Base-by-base conservation (phyloP, 768 basidiomycete species). In the Lentinus tigrinus region DNA sequence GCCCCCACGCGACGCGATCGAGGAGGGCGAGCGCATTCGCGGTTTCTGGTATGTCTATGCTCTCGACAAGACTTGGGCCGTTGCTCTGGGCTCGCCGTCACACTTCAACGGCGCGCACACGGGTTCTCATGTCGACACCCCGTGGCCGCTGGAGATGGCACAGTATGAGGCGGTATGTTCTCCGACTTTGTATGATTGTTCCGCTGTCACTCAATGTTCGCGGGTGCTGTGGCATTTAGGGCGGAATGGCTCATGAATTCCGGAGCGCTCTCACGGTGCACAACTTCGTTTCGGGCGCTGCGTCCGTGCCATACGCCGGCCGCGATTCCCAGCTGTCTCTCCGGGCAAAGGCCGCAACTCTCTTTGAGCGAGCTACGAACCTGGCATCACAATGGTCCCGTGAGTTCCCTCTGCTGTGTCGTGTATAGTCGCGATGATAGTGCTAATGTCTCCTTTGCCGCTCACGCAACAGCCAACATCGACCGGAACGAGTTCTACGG, bases 1-100 rank as follows among this genome's bases (percentile, higher is more conserved):
- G 16, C 68, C 67, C 5, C 58, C 67, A 9, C 65, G 58, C 17
- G 80, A 82, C 65, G 62, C 72, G 17, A 65, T 83, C 26, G 86
- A 87, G 61, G 85, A 87, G 65, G 85, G 81, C 19, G 86, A 88
- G 66, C 76, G 84, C 24, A 84, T 87, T 50, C 81, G 82, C 54
- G 82, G 79, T 1, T 87, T 88, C 64, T 88, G 87, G 87, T 71
- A 78, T 2, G 84, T 82, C 8, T 80, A 82, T 58, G 71, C 75
- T 40, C 74, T 87, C 54, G 84, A 87, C 71, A 84, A 85, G 58
- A 76, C 77, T 58, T 78, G 85, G 61, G 75, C 81, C 3, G 77
- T 84, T 28, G 77, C 80, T 3, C 73, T 85, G 46, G 84, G 84
- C 52, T 74, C 76, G 3, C 78, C 83, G 0, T 65, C 77, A 26